Percentiles rank a stretch among this genome's conserved stretches.
Evolutionary conservation across 1,139 yeast genomes (phyloP).

Genomic region (Kodamaea suecica): DNA sequence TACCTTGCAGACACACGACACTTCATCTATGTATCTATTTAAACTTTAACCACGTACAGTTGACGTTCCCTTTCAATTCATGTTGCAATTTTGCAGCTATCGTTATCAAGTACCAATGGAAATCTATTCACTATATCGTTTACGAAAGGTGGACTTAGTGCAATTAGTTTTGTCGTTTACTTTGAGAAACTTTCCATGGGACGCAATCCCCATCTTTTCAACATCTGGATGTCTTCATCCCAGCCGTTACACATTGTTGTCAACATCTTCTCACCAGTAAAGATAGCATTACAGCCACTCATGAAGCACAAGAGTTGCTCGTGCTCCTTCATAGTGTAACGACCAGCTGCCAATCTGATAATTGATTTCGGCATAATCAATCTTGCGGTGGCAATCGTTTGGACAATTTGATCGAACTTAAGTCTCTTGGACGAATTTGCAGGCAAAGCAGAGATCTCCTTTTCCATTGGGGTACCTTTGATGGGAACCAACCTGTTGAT

Average conservation of each 20-base stretch:
- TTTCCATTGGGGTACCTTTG: constrained; percentile 73
- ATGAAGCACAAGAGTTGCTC: constrained; percentile 74
- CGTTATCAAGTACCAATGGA: no score
- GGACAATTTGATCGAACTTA: constrained; percentile 57
- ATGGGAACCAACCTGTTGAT: constrained; percentile 76
- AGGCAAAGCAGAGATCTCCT: constrained; percentile 44
- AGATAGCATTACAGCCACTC: constrained; percentile 79
- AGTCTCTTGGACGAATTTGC: constrained; percentile 40
- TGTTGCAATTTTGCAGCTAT: no score
- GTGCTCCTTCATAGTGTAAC: constrained; percentile 75
- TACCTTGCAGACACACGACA: no score
- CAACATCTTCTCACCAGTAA: constrained; percentile 78
- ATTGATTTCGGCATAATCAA: constrained; percentile 69
- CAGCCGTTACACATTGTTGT: constrained; percentile 84
- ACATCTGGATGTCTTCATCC: constrained; percentile 75
- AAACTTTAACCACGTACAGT: no score
- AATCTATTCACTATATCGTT: no score
- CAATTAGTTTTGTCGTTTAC: constrained; percentile 26
- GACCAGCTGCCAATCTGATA: constrained; percentile 74
- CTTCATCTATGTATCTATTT: no score
- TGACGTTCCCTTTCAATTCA: no score
- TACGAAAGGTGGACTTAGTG: no score
- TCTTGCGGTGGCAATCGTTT: constrained; percentile 76
- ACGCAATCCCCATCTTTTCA: constrained; percentile 64
- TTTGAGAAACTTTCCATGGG: constrained; percentile 48